Evolutionary conservation across 257 asterid species (phyloP).

Genomic region (Solanum arcanum): DNA sequence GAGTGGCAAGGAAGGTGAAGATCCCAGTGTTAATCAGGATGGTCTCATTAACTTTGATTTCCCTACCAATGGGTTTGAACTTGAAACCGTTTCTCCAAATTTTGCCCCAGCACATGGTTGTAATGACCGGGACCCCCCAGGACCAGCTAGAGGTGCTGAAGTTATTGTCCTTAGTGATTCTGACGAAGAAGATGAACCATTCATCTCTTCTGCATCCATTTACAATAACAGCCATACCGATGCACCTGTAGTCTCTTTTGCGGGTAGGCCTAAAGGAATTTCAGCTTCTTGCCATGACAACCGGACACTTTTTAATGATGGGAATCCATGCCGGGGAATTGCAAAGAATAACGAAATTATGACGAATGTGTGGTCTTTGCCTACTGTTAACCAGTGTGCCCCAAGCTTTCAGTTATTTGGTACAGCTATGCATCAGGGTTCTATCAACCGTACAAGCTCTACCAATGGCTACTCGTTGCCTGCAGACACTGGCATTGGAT

Average conservation of each 20-base stretch:
- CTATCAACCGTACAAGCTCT: constrained; percentile 40
- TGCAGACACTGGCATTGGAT: constrained; percentile 36
- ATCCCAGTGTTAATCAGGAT: constrained; percentile 77
- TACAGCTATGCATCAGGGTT: constrained; percentile 48
- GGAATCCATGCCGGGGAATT: constrained; percentile 37
- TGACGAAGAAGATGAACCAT: constrained; percentile 56
- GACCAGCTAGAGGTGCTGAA: constrained; percentile 39
- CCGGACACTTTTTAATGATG: constrained; percentile 31
- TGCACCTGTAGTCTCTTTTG: constrained; percentile 26
- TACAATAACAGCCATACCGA: constrained; percentile 20
- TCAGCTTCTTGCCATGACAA: constrained; percentile 50
- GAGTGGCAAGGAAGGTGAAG: constrained; percentile 83
- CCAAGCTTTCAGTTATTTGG: constrained; percentile 79
- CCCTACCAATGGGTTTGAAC: constrained; percentile 52
- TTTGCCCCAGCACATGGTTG: constrained; percentile 28
- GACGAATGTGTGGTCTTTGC: constrained; percentile 64
- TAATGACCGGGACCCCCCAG: constrained; percentile 23
- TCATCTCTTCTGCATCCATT: constrained; percentile 25
- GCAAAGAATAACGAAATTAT: constrained; percentile 47
- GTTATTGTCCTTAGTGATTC: constrained; percentile 84
- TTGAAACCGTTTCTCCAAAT: constrained; percentile 51
- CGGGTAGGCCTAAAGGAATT: constrained; percentile 35
- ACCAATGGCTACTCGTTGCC: constrained; percentile 38
- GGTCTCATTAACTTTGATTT: constrained; percentile 49
- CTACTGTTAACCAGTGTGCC: constrained; percentile 52